phyloP scores from a whole-genome alignment of 225 moss, liverwort and hornwort genomes.

The Bryum argenteum region DNA sequence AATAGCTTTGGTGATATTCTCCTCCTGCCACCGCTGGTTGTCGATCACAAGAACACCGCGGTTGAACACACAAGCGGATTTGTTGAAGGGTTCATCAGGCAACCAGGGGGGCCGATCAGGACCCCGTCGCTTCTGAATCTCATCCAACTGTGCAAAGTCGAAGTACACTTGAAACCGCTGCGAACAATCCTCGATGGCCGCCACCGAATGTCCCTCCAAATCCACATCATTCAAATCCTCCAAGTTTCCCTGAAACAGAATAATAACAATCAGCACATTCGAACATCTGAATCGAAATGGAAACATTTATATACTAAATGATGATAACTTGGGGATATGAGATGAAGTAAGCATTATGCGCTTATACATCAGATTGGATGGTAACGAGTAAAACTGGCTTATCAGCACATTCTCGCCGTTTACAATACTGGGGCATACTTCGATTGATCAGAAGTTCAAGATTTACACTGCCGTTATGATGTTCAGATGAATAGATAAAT shows the following conservation, averaged over 20 bases:
- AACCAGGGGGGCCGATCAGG: constrained; percentile 56
- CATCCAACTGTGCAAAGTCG: constrained; percentile 67
- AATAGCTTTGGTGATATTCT: constrained; percentile 73
- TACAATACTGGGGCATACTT: no score
- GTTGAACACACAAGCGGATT: constrained; percentile 79
- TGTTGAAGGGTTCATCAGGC: constrained; percentile 59
- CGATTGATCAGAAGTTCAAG: no score
- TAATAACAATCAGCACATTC: no score
- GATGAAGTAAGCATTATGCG: no score
- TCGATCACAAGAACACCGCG: constrained; percentile 78
- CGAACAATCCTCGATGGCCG: constrained; percentile 90
- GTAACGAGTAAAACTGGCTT: no score
- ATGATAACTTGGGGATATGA: no score
- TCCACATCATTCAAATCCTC: constrained; percentile 66
- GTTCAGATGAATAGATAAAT: no score
- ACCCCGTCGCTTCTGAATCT: constrained; percentile 55
- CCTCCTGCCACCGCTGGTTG: constrained; percentile 62
- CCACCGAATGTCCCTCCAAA: constrained; percentile 74
- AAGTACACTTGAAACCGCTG: constrained; percentile 81
- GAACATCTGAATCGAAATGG: no score
- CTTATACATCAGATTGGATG: no score
- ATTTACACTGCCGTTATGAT: no score
- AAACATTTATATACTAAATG: no score
- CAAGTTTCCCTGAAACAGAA: constrained; percentile 64
- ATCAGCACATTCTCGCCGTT: no score